These are phyloP conservation scores for Sordariomycetes sp. DNA, from an alignment of 2,329 filamentous ascomycete species.

Conservation along the genomic window DNA sequence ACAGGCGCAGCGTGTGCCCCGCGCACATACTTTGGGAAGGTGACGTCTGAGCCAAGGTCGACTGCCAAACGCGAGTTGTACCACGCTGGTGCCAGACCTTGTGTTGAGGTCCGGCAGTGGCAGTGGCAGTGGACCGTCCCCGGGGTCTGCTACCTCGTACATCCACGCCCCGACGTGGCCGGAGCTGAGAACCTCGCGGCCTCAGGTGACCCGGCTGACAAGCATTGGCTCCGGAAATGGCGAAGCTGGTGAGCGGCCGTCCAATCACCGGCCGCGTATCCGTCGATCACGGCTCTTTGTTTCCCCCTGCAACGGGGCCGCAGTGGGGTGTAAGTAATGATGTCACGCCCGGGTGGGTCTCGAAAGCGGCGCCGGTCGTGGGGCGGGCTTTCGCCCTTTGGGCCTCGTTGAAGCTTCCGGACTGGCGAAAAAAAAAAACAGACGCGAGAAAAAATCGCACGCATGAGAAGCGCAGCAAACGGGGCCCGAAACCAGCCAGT, in stretches of 20 bases:
- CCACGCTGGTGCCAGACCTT: neutral
- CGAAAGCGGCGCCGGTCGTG: neutral
- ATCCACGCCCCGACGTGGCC: neutral
- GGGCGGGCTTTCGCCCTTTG: neutral
- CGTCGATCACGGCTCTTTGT: neutral
- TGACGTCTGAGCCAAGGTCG: neutral
- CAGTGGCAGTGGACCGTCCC: neutral
- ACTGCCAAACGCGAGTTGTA: neutral
- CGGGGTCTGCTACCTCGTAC: no score
- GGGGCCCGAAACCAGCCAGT: slow-evolving; percentile 2
- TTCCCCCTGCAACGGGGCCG: slow-evolving; percentile 1
- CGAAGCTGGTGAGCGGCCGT: neutral
- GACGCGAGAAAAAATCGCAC: slow-evolving; percentile 1
- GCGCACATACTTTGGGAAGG: neutral
- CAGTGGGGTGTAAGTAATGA: neutral
- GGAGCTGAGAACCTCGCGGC: neutral
- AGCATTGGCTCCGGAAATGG: neutral
- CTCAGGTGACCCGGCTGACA: neutral
- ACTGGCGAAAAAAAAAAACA: neutral
- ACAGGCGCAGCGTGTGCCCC: no score
- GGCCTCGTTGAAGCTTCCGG: neutral
- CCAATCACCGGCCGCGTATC: neutral
- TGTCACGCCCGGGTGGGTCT: neutral
- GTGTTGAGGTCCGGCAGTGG: neutral
- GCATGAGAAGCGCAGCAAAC: neutral